A percentile compares a stretch with the other conserved stretches of the same genome.
These are phyloP conservation scores for Coemansia erecta DNA, from an alignment of 192 early-diverging fungal species.

Conservation along the genomic window DNA sequence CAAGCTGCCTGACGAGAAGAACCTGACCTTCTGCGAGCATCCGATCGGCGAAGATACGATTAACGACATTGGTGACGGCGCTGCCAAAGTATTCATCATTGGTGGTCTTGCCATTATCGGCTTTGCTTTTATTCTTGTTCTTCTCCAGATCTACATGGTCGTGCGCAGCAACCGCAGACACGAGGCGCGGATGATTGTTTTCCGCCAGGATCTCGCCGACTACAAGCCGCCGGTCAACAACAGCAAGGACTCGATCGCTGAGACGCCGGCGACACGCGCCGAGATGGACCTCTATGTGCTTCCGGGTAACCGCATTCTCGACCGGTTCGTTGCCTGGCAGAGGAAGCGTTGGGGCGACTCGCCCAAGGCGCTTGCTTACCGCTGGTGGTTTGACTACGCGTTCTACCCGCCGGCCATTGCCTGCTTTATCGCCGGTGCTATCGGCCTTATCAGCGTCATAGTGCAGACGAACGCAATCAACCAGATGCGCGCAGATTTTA, in stretches of 20 bases:
- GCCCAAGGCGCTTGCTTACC: conserved; percentile 33
- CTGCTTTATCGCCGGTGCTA: conserved; percentile 38
- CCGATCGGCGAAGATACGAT: conserved; percentile 36
- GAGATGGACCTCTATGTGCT: conserved; percentile 45
- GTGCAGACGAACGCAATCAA: conserved; percentile 39
- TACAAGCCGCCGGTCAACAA: conserved; percentile 15
- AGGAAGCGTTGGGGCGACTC: conserved; percentile 19
- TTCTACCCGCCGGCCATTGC: conserved; percentile 44
- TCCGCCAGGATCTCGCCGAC: conserved; percentile 31
- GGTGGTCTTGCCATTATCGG: conserved; percentile 24
- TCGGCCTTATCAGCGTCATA: conserved; percentile 28
- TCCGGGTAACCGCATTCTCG: conserved; percentile 27
- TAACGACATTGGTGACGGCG: conserved; percentile 17
- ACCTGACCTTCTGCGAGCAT: conserved; percentile 17
- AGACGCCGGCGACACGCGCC: conserved; percentile 26
- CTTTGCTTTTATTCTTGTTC: conserved; percentile 9
- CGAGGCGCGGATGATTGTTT: conserved; percentile 23
- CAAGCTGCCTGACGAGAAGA: conserved; percentile 20
- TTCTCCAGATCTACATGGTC: conserved; percentile 9
- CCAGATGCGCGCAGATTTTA: conserved; percentile 27
- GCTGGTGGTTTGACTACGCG: conserved; percentile 50
- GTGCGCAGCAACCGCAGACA: conserved; percentile 11
- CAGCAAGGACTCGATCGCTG: conserved; percentile 10
- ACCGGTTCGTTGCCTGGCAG: conserved; percentile 15
- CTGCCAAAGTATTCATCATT: conserved; percentile 17